These are phyloP conservation scores for Trametes meyenii DNA, from an alignment of 768 basidiomycete species.

Conservation along the genomic window DNA sequence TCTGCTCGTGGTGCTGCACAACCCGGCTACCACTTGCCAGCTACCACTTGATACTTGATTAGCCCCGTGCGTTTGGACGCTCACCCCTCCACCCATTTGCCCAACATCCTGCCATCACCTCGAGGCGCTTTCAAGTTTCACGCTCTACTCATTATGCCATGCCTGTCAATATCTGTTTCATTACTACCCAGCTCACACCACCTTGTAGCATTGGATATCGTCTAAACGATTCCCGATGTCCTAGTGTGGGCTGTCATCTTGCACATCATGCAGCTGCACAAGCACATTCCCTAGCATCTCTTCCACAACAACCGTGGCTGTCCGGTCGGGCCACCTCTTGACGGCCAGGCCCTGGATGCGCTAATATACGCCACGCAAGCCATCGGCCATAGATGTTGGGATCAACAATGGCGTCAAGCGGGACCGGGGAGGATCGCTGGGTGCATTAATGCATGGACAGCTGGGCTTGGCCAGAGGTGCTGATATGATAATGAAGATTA, in stretches of 20 bases:
- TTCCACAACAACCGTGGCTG: neutral
- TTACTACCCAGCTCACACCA: constrained; percentile 6
- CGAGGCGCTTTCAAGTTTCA: neutral
- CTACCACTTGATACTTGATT: too few relatives aligned
- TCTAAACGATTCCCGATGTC: constrained; percentile 7
- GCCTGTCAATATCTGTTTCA: constrained; percentile 9
- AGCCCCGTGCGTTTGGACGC: neutral
- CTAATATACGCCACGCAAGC: too few relatives aligned
- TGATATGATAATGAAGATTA: too few relatives aligned
- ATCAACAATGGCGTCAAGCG: too few relatives aligned
- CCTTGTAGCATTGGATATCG: constrained; percentile 23
- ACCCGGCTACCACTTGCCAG: constrained; percentile 61
- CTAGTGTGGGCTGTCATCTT: too few relatives aligned
- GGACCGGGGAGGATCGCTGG: too few relatives aligned
- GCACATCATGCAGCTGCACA: neutral
- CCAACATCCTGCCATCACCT: neutral
- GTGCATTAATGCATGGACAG: too few relatives aligned
- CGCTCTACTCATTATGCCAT: neutral
- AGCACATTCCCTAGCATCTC: neutral
- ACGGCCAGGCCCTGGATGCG: too few relatives aligned
- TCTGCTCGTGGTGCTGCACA: constrained; percentile 82
- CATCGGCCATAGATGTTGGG: too few relatives aligned
- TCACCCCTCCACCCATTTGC: neutral
- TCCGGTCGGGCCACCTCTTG: too few relatives aligned
- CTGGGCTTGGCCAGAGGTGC: too few relatives aligned